Conservation (phyloP, 2,329 filamentous ascomycete genomes). For the Fusarium avenaceum region DNA sequence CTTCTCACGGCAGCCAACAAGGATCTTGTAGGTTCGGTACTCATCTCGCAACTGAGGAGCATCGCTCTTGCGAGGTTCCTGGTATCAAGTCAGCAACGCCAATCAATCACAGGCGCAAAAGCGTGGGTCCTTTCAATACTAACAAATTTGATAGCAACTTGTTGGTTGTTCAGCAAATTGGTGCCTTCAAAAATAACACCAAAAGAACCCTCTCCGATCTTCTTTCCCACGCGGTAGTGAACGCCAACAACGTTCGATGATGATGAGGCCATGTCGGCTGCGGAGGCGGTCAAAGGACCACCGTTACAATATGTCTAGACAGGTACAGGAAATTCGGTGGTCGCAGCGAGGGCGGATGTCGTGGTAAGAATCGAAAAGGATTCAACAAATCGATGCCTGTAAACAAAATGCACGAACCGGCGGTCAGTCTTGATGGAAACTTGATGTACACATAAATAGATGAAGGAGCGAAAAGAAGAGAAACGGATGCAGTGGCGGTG, state of each 20-base stretch:
- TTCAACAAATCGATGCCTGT: constrained; percentile 46
- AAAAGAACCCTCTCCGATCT: constrained; percentile 98
- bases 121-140: constrained; percentile 51
- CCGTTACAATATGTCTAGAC: constrained; percentile 40
- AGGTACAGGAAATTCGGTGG: constrained; percentile 27
- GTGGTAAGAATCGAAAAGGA: constrained; percentile 28
- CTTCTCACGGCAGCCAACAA: constrained; percentile 95
- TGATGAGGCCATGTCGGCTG: constrained; percentile 79
- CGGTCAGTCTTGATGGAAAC: constrained; percentile 43
- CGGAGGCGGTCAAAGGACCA: constrained; percentile 46
- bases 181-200: constrained; percentile 99
- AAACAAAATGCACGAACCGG: constrained; percentile 26
- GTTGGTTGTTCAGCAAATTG: constrained; percentile 98
- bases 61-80: constrained; percentile 99
- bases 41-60: constrained; percentile 97
- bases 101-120: not conserved
- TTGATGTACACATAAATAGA: constrained; percentile 5
- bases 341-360: constrained; percentile 20
- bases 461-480: constrained; percentile 29
- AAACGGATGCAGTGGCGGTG: constrained; percentile 42
- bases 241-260: constrained; percentile 98
- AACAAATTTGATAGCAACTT: constrained; percentile 99
- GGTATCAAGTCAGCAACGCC: constrained; percentile 26
- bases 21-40: constrained; percentile 99
- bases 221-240: constrained; percentile 98